Evolutionary conservation across 768 basidiomycete species (phyloP), one percentile per base, ranked within the genome.

Genomic region (Nidularia sp.): DNA sequence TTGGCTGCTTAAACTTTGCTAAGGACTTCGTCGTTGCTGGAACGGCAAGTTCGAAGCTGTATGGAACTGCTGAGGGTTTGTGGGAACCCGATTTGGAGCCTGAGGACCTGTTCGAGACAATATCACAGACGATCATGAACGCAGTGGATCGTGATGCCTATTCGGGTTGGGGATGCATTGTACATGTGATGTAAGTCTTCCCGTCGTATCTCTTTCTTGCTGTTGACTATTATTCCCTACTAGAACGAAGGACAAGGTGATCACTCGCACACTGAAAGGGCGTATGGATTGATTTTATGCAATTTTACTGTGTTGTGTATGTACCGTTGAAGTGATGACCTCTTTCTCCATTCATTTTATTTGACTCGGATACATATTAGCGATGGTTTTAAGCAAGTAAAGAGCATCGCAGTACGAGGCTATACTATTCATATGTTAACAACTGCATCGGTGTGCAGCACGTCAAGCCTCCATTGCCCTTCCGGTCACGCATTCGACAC

Each of bases 61-160:
- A 86, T 62, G 97, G 97, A 87, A 86, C 96, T 49, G 97, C 97
- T 41, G 97, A 99, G 69, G 93, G 94, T 2, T 79, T 99, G 32
- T 99, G 97, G 97, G 97, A 99, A 70, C 94, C 96, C 6, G 91
- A 94, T 68, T 75, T 99, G 67, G 94, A 87, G 65, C 84, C 95
- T 10, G 97, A 98, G 63, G 97, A 98, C 68, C 74, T 99, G 45
- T 99, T 99, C 63, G 97, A 99, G 76, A 98, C 97, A 2, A 94
- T 98, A 62, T 93, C 92, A 31, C 97, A 99, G 70, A 95, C 94
- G 5, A 70, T 99, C 54, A 69, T 98, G 69, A 98, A 95, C 62
- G 90, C 93, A 4, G 87, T 98, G 34, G 97, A 99, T 66, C 81
- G 97, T 45, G 97, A 98, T 70, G 94, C 96, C 18, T 92, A 84